These are phyloP conservation scores for Boletus rex-veris DNA, from an alignment of 768 basidiomycete genomes.

Conservation along the genomic window DNA sequence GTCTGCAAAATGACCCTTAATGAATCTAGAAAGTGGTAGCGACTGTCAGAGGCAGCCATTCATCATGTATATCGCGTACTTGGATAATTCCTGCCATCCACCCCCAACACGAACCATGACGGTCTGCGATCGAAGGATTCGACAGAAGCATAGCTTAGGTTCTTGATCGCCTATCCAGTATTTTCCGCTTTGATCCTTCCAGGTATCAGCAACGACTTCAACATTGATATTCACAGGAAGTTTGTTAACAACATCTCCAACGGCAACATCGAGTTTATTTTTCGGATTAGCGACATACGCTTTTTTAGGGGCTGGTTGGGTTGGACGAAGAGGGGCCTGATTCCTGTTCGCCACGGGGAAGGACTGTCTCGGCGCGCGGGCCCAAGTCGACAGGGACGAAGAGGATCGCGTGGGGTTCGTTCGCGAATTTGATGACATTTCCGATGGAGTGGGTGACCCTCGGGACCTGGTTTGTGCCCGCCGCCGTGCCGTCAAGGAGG, in stretches of 20 bases:
- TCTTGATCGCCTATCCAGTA: constrained; percentile 96
- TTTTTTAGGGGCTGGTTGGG: constrained; percentile 44
- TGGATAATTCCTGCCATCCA: constrained; percentile 89
- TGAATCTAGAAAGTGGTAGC: constrained; percentile 54
- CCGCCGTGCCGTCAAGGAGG: constrained; percentile 33
- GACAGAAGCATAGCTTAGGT: constrained; percentile 85
- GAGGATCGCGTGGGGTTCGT: constrained; percentile 42
- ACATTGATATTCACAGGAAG: constrained; percentile 82
- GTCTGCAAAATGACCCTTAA: constrained; percentile 82
- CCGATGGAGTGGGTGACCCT: constrained; percentile 62
- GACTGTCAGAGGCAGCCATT: not conserved
- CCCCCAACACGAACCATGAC: constrained; percentile 98
- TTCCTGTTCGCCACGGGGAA: constrained; percentile 42
- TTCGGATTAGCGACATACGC: constrained; percentile 86
- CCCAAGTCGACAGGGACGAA: constrained; percentile 58
- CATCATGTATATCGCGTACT: constrained; percentile 47
- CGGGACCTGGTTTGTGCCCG: constrained; percentile 45
- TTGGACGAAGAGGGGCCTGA: constrained; percentile 47
- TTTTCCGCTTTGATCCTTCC: constrained; percentile 91
- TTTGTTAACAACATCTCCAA: constrained; percentile 88
- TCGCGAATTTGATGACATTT: constrained; percentile 49
- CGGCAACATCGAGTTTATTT: constrained; percentile 87
- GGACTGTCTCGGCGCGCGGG: constrained; percentile 65
- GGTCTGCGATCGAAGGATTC: constrained; percentile 85
- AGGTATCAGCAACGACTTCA: constrained; percentile 76